Conservation (phyloP, 2,329 filamentous ascomycete species). For the Dothideomycetes sp. region DNA sequence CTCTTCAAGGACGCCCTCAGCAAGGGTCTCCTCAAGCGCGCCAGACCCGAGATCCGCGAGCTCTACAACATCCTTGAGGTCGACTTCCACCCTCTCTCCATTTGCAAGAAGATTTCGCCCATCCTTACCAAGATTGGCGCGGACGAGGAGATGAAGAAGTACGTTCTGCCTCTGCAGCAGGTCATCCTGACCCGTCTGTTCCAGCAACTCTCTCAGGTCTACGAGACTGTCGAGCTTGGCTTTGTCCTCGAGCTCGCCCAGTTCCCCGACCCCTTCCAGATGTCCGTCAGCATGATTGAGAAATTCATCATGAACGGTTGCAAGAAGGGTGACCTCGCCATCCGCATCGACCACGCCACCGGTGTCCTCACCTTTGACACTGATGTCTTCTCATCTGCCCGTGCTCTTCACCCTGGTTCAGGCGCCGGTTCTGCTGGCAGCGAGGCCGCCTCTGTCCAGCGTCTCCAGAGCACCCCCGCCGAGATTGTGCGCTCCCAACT, state of each 20-base stretch:
- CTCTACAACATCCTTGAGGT: slow-evolving; percentile 98
- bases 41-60: slow-evolving; percentile 86
- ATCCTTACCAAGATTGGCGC: slow-evolving; percentile 88
- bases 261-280: slow-evolving; percentile 94
- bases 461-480: slow-evolving; percentile 91
- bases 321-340: slow-evolving; percentile 97
- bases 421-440: slow-evolving; percentile 77
- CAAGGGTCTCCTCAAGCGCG: slow-evolving; percentile 88
- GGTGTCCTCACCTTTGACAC: slow-evolving; percentile 95
- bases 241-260: slow-evolving; percentile 90
- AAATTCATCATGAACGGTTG: slow-evolving; percentile 99
- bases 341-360: slow-evolving; percentile 90
- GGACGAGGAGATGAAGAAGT: slow-evolving; percentile 94
- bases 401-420: slow-evolving; percentile 78
- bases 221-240: slow-evolving; percentile 89
- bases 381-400: slow-evolving; percentile 94
- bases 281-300: slow-evolving; percentile 81
- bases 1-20: slow-evolving; percentile 93
- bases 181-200: slow-evolving; percentile 97
- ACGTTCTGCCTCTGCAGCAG: slow-evolving; percentile 90
- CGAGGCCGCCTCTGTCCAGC: slow-evolving; percentile 80
- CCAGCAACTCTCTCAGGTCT: slow-evolving; percentile 97
- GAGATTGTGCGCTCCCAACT: slow-evolving; percentile 96
- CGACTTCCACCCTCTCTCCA: slow-evolving; percentile 96
- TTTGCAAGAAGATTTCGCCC: slow-evolving; percentile 97